Conservation (phyloP, 1,284 basidiomycete genomes). For the Melampsora allii-populina region DNA sequence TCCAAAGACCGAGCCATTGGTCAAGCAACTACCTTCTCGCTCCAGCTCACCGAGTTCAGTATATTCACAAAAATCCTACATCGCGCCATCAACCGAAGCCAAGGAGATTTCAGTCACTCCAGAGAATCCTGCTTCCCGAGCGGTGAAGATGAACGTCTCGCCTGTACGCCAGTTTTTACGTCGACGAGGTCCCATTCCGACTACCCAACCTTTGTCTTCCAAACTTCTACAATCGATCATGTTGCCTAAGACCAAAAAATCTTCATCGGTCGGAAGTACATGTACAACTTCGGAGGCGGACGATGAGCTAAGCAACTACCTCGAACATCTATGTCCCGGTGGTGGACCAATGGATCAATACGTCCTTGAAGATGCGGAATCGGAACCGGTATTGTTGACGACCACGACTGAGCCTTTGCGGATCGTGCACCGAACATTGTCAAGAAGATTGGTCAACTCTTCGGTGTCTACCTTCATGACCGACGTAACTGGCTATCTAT, state of each 20-base stretch:
- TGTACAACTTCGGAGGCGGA: too few species aligned
- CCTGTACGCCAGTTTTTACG: slow-evolving; percentile 10
- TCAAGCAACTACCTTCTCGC: not conserved
- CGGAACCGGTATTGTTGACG: too few species aligned
- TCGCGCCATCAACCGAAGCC: not conserved
- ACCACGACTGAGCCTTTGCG: too few species aligned
- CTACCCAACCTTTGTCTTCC: slow-evolving; percentile 20
- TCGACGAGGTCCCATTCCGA: slow-evolving; percentile 21
- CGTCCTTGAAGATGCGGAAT: too few species aligned
- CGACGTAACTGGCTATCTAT: too few species aligned
- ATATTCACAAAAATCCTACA: not conserved
- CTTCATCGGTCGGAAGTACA: too few species aligned
- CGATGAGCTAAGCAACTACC: too few species aligned
- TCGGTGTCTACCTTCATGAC: too few species aligned
- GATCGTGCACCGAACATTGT: too few species aligned
- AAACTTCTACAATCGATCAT: slow-evolving; percentile 28
- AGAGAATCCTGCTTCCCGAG: slow-evolving; percentile 6
- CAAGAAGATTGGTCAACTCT: too few species aligned
- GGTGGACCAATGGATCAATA: too few species aligned
- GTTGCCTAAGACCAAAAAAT: not conserved
- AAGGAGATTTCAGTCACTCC: slow-evolving; percentile 2
- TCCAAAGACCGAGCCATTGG: not conserved
- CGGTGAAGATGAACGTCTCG: slow-evolving; percentile 13
- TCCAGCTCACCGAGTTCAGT: not conserved
- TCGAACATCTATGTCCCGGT: too few species aligned